Evolutionary conservation across 2,329 filamentous ascomycete genomes (phyloP).

Genomic region (Neoascochyta sp.): DNA sequence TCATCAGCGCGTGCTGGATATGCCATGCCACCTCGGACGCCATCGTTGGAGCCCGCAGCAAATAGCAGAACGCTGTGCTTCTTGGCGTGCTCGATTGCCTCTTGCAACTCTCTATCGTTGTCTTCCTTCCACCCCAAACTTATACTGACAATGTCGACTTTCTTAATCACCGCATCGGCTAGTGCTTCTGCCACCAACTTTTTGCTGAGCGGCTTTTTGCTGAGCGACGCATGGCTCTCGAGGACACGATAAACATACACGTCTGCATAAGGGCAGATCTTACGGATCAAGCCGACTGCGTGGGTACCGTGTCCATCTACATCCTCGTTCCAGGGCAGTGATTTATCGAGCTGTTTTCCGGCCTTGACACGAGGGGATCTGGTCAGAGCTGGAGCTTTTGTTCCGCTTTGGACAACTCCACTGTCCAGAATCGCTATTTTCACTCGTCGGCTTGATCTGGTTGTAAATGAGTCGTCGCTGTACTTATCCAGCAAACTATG

Average conservation of each 20-base stretch:
- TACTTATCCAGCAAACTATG: slow-evolving; percentile 4
- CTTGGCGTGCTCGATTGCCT: slow-evolving; percentile 1
- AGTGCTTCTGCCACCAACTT: slow-evolving; percentile 10
- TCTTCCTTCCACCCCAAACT: slow-evolving; percentile 10
- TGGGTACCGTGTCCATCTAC: slow-evolving; percentile 13
- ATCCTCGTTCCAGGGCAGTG: slow-evolving; percentile 1
- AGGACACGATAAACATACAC: slow-evolving; percentile 10
- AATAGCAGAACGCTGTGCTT: slow-evolving; percentile 4
- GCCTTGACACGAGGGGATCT: not conserved
- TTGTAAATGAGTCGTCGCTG: not conserved
- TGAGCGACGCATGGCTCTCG: slow-evolving; percentile 1
- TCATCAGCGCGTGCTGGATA: slow-evolving; percentile 9
- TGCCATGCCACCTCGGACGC: slow-evolving; percentile 2
- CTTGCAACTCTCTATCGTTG: not conserved
- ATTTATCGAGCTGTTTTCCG: slow-evolving; percentile 1
- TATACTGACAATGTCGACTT: slow-evolving; percentile 14
- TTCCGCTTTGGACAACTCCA: slow-evolving; percentile 1
- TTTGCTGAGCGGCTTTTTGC: not conserved
- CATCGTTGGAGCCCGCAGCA: slow-evolving; percentile 10
- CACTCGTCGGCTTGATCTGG: not conserved
- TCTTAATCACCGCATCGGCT: slow-evolving; percentile 9
- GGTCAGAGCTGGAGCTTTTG: not conserved
- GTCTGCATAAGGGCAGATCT: slow-evolving; percentile 10
- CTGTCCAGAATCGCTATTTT: slow-evolving; percentile 9
- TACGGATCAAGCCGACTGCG: slow-evolving; percentile 6